Evolutionary conservation across 768 basidiomycete species (phyloP).

Genomic region (Astraeus odoratus): DNA sequence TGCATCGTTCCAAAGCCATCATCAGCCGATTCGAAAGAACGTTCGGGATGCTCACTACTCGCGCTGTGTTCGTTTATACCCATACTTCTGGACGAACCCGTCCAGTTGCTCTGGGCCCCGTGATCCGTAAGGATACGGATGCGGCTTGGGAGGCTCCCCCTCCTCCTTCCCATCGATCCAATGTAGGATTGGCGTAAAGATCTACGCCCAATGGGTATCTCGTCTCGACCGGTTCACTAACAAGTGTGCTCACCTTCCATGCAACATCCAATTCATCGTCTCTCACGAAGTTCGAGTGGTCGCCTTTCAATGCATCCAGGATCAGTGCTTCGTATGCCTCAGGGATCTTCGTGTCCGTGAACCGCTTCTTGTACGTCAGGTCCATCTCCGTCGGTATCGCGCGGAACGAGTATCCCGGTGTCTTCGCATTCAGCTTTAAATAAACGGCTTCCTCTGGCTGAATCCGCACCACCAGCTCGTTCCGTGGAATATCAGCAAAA

Average conservation of each 20-base stretch:
- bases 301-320: slow-evolving; percentile 92
- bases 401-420: slow-evolving; percentile 83
- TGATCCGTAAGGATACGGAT: slow-evolving; percentile 86
- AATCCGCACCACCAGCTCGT: slow-evolving; percentile 96
- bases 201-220: slow-evolving; percentile 37
- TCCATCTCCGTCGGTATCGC: slow-evolving; percentile 97
- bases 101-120: slow-evolving; percentile 88
- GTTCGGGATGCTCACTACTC: slow-evolving; percentile 59
- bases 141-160: slow-evolving; percentile 62
- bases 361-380: slow-evolving; percentile 94
- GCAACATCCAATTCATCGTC: slow-evolving; percentile 96
- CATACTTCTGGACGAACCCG: slow-evolving; percentile 65
- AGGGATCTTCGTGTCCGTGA: slow-evolving; percentile 85
- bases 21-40: background rate
- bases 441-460: slow-evolving; percentile 96
- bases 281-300: slow-evolving; percentile 98
- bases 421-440: slow-evolving; percentile 94
- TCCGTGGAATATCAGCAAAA: slow-evolving; percentile 92
- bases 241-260: slow-evolving; percentile 78
- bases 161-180: slow-evolving; percentile 82
- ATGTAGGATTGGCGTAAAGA: slow-evolving; percentile 90
- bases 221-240: background rate
- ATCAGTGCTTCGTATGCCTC: slow-evolving; percentile 97
- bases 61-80: slow-evolving; percentile 60
- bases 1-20: background rate